phyloP scores from a whole-genome alignment of 305 asterid genomes.

The Solanum aculeatissimum region DNA sequence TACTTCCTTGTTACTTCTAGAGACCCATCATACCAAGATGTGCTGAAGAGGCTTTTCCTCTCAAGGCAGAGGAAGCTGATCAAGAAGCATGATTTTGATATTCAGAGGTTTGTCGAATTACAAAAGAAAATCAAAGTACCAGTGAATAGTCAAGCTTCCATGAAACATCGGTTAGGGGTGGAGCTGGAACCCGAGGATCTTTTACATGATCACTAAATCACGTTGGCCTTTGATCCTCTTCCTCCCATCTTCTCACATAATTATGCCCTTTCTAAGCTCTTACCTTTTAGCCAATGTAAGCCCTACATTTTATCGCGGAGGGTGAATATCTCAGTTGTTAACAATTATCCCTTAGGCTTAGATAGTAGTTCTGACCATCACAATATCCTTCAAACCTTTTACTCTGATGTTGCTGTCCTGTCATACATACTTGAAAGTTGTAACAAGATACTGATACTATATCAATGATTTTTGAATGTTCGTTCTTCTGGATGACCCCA shows the following conservation, averaged over 20 bases:
- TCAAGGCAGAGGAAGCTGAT: conserved; percentile 89
- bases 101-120: conserved; percentile 63
- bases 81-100: conserved; percentile 50
- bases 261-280: not conserved
- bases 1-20: conserved; percentile 85
- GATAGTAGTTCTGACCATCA: not conserved
- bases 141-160: conserved; percentile 27
- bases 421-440: not conserved
- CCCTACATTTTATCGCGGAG: not conserved
- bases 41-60: conserved; percentile 80
- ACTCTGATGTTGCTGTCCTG: not conserved
- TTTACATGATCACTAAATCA: conserved; percentile 15
- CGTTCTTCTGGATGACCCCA: not conserved
- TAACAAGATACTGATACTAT: not conserved
- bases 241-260: not conserved
- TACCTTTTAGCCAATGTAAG: not conserved
- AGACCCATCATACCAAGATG: conserved; percentile 86
- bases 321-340: not conserved
- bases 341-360: not conserved
- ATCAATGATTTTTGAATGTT: not conserved
- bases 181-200: conserved; percentile 56
- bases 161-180: conserved; percentile 42
- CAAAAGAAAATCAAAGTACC: conserved; percentile 56
- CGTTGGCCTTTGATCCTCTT: not conserved
- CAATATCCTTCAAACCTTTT: not conserved